Conservation (phyloP, 805 yeast species). For the Myxozyma geophila region DNA sequence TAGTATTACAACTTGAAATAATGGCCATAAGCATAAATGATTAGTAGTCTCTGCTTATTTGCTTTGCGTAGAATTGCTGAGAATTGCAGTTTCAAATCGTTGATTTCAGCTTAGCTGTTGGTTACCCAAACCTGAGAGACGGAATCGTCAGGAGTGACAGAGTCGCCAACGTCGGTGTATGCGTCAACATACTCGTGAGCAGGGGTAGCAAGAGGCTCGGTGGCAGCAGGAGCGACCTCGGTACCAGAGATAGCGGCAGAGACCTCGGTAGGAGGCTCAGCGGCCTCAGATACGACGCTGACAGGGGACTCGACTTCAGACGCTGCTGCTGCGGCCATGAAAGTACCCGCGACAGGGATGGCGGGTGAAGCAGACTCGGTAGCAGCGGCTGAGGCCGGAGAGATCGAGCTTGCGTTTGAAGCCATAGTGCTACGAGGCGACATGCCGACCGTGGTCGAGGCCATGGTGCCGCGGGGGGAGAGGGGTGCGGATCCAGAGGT, state of each 20-base stretch:
- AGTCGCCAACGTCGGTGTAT: not conserved
- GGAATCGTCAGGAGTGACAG: slow-evolving; percentile 10
- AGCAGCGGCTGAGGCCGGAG: slow-evolving; percentile 7
- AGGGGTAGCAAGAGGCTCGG: slow-evolving; percentile 11
- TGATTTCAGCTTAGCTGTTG: not conserved
- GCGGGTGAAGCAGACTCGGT: slow-evolving; percentile 4
- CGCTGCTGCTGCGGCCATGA: not conserved
- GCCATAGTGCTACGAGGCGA: slow-evolving; percentile 13
- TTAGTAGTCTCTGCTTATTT: too few species aligned
- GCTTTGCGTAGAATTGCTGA: too few species aligned
- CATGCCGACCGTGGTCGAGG: slow-evolving; percentile 6
- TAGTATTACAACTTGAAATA: not conserved
- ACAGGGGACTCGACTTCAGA: slow-evolving; percentile 9
- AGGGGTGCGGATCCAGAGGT: slow-evolving; percentile 19
- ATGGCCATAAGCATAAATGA: too few species aligned
- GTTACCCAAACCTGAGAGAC: slow-evolving; percentile 9
- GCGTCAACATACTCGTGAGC: slow-evolving; percentile 7
- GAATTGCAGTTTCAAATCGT: not conserved
- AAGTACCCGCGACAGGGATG: slow-evolving; percentile 16
- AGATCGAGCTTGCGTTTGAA: slow-evolving; percentile 3
- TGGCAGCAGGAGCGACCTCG: slow-evolving; percentile 5
- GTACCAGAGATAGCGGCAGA: slow-evolving; percentile 4
- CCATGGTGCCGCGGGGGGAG: slow-evolving; percentile 14
- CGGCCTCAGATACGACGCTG: slow-evolving; percentile 8
- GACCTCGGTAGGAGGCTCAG: slow-evolving; percentile 8